These are phyloP conservation scores for Colletotrichum endophyticum DNA, from an alignment of 2,329 filamentous ascomycete species.

Conservation along the genomic window DNA sequence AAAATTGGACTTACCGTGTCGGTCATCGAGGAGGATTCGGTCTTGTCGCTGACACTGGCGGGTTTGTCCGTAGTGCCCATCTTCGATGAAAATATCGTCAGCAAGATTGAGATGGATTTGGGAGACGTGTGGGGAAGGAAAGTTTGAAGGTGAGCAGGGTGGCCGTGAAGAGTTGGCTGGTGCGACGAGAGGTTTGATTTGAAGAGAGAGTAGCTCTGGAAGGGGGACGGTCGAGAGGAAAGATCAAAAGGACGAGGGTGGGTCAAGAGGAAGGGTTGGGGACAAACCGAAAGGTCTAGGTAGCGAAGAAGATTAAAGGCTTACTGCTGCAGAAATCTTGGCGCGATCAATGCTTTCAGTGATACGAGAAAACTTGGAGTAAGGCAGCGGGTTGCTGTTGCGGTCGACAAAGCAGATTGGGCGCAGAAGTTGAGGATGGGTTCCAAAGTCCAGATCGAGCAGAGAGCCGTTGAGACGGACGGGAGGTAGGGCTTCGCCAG, in stretches of 20 bases:
- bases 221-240: neutral
- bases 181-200: neutral
- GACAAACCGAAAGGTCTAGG: neutral
- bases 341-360: neutral
- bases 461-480: too few species aligned
- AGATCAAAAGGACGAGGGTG: neutral
- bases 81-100: neutral
- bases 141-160: neutral
- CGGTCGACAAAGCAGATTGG: too few species aligned
- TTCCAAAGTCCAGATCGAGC: too few species aligned
- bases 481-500: neutral
- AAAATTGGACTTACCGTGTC: neutral
- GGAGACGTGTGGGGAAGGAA: neutral
- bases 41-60: too few species aligned
- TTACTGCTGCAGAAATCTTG: neutral
- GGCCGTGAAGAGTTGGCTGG: neutral
- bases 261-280: neutral
- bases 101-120: neutral
- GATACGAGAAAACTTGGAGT: too few species aligned
- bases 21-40: too few species aligned
- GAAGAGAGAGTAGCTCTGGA: neutral
- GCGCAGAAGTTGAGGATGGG: too few species aligned
- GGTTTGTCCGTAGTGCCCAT: too few species aligned
- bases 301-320: neutral
- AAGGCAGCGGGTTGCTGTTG: too few species aligned